phyloP scores from a whole-genome alignment of 2,329 filamentous ascomycete species.

The Blastomyces percursus region DNA sequence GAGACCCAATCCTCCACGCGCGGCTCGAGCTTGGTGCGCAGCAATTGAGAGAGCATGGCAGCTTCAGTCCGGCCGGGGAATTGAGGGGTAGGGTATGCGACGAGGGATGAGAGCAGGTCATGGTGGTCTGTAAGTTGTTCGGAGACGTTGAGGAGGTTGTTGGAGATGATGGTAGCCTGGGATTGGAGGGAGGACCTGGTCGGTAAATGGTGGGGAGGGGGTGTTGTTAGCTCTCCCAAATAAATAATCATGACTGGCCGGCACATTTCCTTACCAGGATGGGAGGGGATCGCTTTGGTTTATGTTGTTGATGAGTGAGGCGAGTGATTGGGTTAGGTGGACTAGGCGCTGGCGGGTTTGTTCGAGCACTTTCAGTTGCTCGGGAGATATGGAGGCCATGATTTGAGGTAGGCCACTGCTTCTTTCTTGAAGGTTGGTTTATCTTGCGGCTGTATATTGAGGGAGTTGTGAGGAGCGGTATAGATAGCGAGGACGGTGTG shows the following conservation, averaged over 20 bases:
- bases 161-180: conserved; percentile 59
- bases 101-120: conserved; percentile 57
- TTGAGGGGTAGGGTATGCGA: conserved; percentile 64
- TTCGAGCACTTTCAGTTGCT: conserved; percentile 53
- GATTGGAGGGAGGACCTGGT: conserved; percentile 58
- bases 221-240: background rate
- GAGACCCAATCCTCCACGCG: conserved; percentile 63
- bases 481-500: too few species aligned
- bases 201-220: background rate
- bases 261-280: conserved; percentile 43
- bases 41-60: conserved; percentile 52
- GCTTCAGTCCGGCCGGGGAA: conserved; percentile 58
- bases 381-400: conserved; percentile 31
- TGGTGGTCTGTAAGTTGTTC: conserved; percentile 54
- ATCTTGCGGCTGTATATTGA: background rate
- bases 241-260: background rate
- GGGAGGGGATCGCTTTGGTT: conserved; percentile 55
- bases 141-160: conserved; percentile 57
- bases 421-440: background rate
- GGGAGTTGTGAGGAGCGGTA: background rate
- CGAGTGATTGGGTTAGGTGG: conserved; percentile 58
- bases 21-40: conserved; percentile 76
- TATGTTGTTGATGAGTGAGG: conserved; percentile 52
- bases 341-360: conserved; percentile 57
- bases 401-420: background rate